Base-by-base conservation (phyloP, 2,329 filamentous ascomycete species). In the Cordyceps cicadae region DNA sequence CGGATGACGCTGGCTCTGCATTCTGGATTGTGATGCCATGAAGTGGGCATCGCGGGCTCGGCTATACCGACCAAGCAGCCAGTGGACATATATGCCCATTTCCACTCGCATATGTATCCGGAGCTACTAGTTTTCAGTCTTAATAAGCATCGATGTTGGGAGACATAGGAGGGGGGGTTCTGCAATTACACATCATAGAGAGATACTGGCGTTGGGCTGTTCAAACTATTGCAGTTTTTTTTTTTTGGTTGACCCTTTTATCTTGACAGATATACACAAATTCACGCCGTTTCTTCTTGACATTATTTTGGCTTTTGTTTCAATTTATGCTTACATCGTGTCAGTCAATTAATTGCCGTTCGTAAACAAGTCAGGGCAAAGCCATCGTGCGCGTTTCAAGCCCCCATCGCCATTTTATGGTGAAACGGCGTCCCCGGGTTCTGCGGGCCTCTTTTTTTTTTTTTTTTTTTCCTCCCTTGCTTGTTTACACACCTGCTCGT, bases 161-260 rank as follows among this genome's bases (percentile, higher is more conserved):
- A 3, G 32, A 45, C 3, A 24, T 15, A 9, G 12, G 17, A 29
- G 14, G 19, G 6, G 14, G 37, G 26, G 49, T 19, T 26, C 11
- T 15, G 24, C 29, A 51, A 24, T 15, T 24, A 52, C 12, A 32
- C 21, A 26, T 51, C 32, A 51, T 29, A 59, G 34, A 59, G 56
- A 48, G 52, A 46, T 43, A 24, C 11, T 21, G 56, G 56, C 56
- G 56, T 59, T 59, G 11, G 56, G 49, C 51, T 46, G 7, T 43
- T 52, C 26, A 43, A 5, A 4, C n/a, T 37, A 43, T n/a, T 43
- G 39, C 8, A 14, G 6, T 2, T 39, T 6, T 43, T n/a, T 8
- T 43, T 46, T 5, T 46, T 19, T 46, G 7, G 17, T 21, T n/a
- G 5, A 9, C n/a, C 45, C 21, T 34, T 17, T 59, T 52, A 24